Evolutionary conservation across 352 stramenopile species (phyloP).

Genomic region (Globisporangium splendens): DNA sequence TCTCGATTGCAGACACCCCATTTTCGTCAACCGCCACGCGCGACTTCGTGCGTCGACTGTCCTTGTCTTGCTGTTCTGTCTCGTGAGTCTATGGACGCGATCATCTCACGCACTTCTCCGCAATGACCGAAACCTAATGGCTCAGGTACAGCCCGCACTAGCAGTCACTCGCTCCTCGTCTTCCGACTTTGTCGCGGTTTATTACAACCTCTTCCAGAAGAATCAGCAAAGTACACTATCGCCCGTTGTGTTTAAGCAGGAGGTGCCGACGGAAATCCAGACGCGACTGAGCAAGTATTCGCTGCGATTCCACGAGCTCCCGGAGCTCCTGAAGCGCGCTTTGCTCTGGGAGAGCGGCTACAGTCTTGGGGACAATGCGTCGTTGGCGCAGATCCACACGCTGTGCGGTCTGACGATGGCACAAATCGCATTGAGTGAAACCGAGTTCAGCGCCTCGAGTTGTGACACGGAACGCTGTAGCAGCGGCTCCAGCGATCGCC

Average conservation of each 20-base stretch:
- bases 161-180: neutral
- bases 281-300: slow-evolving; percentile 5
- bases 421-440: slow-evolving; percentile 21
- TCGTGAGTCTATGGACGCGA: neutral
- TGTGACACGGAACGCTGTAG: slow-evolving; percentile 17
- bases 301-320: slow-evolving; percentile 19
- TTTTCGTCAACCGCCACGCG: neutral
- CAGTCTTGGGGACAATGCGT: slow-evolving; percentile 12
- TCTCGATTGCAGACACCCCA: neutral
- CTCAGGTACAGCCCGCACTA: neutral
- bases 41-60: neutral
- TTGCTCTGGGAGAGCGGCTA: slow-evolving; percentile 63
- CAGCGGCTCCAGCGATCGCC: neutral
- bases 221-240: neutral
- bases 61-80: neutral
- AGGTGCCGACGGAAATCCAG: slow-evolving; percentile 14
- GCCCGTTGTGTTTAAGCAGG: slow-evolving; percentile 10
- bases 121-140: neutral
- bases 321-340: slow-evolving; percentile 40
- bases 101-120: neutral
- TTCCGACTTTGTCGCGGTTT: slow-evolving; percentile 9
- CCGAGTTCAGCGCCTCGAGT: slow-evolving; percentile 15
- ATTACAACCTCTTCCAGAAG: neutral
- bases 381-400: slow-evolving; percentile 27
- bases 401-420: slow-evolving; percentile 24